Evolutionary conservation across 2,329 filamentous ascomycete species (phyloP), one percentile per base, ranked within the genome.

Genomic region (Ophiostoma ips): DNA sequence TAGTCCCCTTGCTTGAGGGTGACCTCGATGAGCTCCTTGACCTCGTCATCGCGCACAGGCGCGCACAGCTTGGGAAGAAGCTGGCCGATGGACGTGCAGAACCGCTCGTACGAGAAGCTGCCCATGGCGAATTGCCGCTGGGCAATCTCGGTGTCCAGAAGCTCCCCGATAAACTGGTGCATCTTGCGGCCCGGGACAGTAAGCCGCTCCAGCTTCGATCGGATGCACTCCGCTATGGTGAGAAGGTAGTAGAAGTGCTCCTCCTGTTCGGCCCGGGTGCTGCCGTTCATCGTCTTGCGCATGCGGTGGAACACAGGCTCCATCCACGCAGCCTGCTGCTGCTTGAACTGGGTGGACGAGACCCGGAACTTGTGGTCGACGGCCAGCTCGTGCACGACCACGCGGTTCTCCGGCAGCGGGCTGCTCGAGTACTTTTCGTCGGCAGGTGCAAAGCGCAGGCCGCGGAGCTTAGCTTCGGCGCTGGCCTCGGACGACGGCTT

Each of bases 51-150:
- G n/a, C 86, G 74, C 60, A 86, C 81, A 0, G 86, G 86, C 0
- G 86, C 86, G 58, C 86, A 90, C 13, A 92, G 75, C 61, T 85
- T 85, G 6, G 85, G 85, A 46, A 92, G 69, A 44, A 92, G 73
- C 2, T 77, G 76, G 1, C 78, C 79, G 73, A 90, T 86, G 55
- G 86, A 84, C 2, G 72, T 68, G 61, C 90, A 90, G 65, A 90
- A 89, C 52, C 79, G 83, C 56, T 84, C 81, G 56, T 89, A 89
- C 0, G 85, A 89, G 62, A 90, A 90, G 46, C 77, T 78, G 13
- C 85, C 84, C 50, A 79, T 72, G 10, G 70, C 69, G 58, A 85
- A 86, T 56, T 89, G 83, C 37, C 73, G 75, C 53, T 75, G 71
- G 28, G 87, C 81, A 54, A 84, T 71, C 36, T 87, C 81, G 1